Evolutionary conservation across 768 basidiomycete species (phyloP).

Genomic region (Boletus tylopilopsis): DNA sequence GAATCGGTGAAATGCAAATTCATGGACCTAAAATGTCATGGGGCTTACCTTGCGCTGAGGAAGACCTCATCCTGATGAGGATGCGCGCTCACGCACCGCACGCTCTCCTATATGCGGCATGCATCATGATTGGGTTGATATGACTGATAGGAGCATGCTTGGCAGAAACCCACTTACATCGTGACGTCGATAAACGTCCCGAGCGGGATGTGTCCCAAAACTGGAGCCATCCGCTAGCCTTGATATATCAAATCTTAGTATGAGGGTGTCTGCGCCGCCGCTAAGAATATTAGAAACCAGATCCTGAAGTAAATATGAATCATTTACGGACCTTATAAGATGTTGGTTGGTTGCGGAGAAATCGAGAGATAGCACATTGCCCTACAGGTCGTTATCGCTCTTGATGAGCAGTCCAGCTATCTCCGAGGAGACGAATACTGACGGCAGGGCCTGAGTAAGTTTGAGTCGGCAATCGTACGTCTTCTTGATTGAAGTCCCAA

Average conservation of each 20-base stretch:
- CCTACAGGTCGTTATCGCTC: slow-evolving; percentile 37
- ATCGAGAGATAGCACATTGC: slow-evolving; percentile 65
- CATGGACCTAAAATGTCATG: slow-evolving; percentile 11
- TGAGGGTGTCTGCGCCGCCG: slow-evolving; percentile 49
- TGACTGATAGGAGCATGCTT: slow-evolving; percentile 17
- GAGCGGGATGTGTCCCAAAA: slow-evolving; percentile 12
- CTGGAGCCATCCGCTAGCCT: slow-evolving; percentile 26
- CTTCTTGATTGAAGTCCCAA: slow-evolving; percentile 67
- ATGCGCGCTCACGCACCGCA: slow-evolving; percentile 64
- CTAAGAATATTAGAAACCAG: slow-evolving; percentile 30
- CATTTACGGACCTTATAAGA: slow-evolving; percentile 55
- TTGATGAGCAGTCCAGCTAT: slow-evolving; percentile 13
- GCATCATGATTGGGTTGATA: slow-evolving; percentile 13
- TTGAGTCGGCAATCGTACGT: slow-evolving; percentile 40
- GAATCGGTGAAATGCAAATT: slow-evolving; percentile 14
- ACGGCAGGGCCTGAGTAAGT: slow-evolving; percentile 46
- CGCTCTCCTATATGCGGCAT: slow-evolving; percentile 47
- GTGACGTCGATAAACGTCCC: slow-evolving; percentile 31
- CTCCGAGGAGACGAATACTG: slow-evolving; percentile 26
- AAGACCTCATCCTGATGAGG: slow-evolving; percentile 65
- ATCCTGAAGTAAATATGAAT: slow-evolving; percentile 12
- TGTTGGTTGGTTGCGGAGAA: slow-evolving; percentile 67
- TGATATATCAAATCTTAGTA: slow-evolving; percentile 54
- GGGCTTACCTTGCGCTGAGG: slow-evolving; percentile 59
- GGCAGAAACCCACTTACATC: slow-evolving; percentile 21